Evolutionary conservation across 2,329 filamentous ascomycete species (phyloP).

Genomic region (Diaporthe longicolla): DNA sequence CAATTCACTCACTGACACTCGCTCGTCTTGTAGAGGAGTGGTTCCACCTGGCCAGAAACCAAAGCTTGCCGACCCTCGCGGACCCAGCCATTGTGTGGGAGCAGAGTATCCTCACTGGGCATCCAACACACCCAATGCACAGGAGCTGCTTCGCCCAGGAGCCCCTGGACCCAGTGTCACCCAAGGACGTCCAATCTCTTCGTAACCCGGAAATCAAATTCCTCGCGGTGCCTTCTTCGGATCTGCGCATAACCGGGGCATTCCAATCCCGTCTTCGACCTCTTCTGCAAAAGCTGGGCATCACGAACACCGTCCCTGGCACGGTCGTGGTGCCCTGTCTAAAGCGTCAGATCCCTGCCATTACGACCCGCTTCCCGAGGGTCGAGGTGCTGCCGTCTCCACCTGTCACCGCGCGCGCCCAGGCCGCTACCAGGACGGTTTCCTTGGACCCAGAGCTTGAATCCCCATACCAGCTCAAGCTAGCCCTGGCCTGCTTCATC

Average conservation of each 20-base stretch:
- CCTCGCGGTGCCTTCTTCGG: neutral
- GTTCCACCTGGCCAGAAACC: conserved; percentile 19
- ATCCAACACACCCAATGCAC: conserved; percentile 28
- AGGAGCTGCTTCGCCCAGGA: conserved; percentile 26
- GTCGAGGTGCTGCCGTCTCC: conserved; percentile 9
- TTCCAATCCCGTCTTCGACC: conserved; percentile 19
- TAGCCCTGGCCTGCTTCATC: conserved; percentile 20
- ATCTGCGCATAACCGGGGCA: neutral
- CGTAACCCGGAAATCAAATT: conserved; percentile 16
- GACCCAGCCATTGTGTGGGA: conserved; percentile 21
- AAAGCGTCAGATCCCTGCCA: conserved; percentile 27
- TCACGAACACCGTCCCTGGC: conserved; percentile 6
- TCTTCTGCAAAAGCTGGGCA: conserved; percentile 8
- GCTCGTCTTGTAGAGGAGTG: neutral
- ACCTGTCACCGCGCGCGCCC: conserved; percentile 29
- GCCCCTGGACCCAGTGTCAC: neutral
- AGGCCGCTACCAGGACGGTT: conserved; percentile 25
- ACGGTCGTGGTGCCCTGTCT: conserved; percentile 25
- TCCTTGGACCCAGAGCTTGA: conserved; percentile 32
- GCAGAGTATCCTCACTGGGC: conserved; percentile 22
- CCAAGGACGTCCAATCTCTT: conserved; percentile 11
- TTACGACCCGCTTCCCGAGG: conserved; percentile 19
- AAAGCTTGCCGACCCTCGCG: conserved; percentile 10
- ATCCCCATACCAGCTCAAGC: conserved; percentile 24
- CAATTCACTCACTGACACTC: neutral